phyloP scores from a whole-genome alignment of 805 yeast genomes.

The Dipodascopsis tothii region DNA sequence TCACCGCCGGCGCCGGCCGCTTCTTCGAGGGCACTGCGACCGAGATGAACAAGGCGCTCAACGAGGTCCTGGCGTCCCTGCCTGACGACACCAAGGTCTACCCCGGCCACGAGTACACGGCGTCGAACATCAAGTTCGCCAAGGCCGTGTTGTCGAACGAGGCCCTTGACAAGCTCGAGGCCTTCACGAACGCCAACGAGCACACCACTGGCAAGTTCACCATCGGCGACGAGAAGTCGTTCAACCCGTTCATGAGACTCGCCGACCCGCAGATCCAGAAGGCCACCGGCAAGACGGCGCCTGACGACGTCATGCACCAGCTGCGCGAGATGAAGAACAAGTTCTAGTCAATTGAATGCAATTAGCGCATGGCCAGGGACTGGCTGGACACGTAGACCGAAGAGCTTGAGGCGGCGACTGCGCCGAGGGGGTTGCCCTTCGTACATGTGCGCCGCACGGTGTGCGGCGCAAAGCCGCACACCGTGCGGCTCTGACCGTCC shows the following conservation, averaged over 20 bases:
- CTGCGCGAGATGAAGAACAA: slow-evolving; percentile 71
- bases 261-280: slow-evolving; percentile 52
- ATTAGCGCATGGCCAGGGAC: no score
- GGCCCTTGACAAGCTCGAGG: slow-evolving; percentile 49
- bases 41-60: slow-evolving; percentile 72
- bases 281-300: slow-evolving; percentile 48
- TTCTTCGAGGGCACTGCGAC: slow-evolving; percentile 85
- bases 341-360: no score
- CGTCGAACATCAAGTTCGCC: slow-evolving; percentile 71
- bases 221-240: slow-evolving; percentile 67
- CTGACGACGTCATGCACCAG: slow-evolving; percentile 57
- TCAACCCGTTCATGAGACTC: slow-evolving; percentile 82
- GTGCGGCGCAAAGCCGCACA: no score
- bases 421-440: no score
- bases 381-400: no score
- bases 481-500: no score
- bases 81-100: slow-evolving; percentile 66
- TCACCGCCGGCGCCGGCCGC: slow-evolving; percentile 91
- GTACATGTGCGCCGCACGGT: no score
- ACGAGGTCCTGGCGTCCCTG: slow-evolving; percentile 47
- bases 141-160: slow-evolving; percentile 49
- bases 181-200: slow-evolving; percentile 49
- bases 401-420: no score
- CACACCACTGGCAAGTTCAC: slow-evolving; percentile 82
- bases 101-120: slow-evolving; percentile 96